Evolutionary conservation across 2,329 filamentous ascomycete genomes (phyloP).

Genomic region (Aspergillus calidoustus): DNA sequence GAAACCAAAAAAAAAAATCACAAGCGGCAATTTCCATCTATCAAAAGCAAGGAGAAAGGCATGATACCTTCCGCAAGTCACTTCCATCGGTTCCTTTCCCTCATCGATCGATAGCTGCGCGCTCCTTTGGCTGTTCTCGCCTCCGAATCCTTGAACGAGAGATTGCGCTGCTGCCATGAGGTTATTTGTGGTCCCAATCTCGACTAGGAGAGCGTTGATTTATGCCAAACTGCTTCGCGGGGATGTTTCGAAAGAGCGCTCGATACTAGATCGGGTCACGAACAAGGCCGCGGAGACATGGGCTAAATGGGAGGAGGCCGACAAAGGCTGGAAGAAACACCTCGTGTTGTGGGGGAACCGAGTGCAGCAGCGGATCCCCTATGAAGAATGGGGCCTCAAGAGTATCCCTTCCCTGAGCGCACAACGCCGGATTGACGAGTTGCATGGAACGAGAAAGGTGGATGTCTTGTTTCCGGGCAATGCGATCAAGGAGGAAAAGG

Average conservation of each 20-base stretch:
- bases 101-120: conserved; percentile 28
- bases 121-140: conserved; percentile 18
- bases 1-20: not conserved
- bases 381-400: conserved; percentile 97
- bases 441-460: conserved; percentile 70
- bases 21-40: not conserved
- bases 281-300: conserved; percentile 75
- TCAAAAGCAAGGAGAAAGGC: conserved; percentile 21
- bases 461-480: conserved; percentile 70
- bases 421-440: conserved; percentile 66
- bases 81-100: conserved; percentile 24
- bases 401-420: conserved; percentile 82
- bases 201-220: conserved; percentile 85
- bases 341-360: conserved; percentile 86
- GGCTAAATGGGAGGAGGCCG: conserved; percentile 84
- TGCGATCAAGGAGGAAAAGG: conserved; percentile 67
- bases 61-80: conserved; percentile 27
- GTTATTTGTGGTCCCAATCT: conserved; percentile 90
- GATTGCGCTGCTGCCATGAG: conserved; percentile 66
- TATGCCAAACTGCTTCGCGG: conserved; percentile 80
- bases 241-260: conserved; percentile 58
- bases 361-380: conserved; percentile 84
- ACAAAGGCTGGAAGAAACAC: conserved; percentile 84
- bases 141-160: conserved; percentile 4
- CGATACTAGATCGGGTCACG: conserved; percentile 71